Evolutionary conservation across 164 flowering plant species (phyloP).

Genomic region (Berberis vulgaris): DNA sequence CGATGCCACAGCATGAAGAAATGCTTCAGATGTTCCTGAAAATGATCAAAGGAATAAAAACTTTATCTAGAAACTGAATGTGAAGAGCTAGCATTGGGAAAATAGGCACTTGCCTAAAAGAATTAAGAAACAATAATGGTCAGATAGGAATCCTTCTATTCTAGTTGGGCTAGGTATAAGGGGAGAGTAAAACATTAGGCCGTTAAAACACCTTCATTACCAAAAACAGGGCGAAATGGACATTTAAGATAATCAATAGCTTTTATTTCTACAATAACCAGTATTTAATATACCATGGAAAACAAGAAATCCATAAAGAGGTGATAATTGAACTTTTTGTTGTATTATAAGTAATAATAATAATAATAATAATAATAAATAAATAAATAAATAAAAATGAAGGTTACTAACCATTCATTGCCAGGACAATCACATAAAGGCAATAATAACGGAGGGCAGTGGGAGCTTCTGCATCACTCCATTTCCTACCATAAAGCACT

Average conservation of each 20-base stretch:
- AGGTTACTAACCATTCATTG: slow-evolving; percentile 79
- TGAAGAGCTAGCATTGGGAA: not conserved
- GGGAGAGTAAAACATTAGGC: too few species aligned
- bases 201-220: too few species aligned
- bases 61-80: not conserved
- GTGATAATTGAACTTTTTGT: not conserved
- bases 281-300: not conserved
- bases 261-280: not conserved
- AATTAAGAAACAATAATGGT: not conserved
- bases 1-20: slow-evolving; percentile 86
- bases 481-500: slow-evolving; percentile 72
- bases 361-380: not conserved
- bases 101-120: not conserved
- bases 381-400: not conserved
- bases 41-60: not conserved
- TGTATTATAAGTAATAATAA: not conserved
- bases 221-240: too few species aligned
- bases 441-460: slow-evolving; percentile 72
- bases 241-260: too few species aligned
- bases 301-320: not conserved
- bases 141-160: too few species aligned
- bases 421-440: slow-evolving; percentile 71
- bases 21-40: slow-evolving; percentile 97
- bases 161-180: too few species aligned
- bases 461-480: slow-evolving; percentile 99